A percentile compares a stretch with the other conserved stretches of the same genome.
These are phyloP conservation scores for Paragyromitra xinjiangensis DNA, from an alignment of 495 filamentous ascomycete genomes.

Conservation along the genomic window DNA sequence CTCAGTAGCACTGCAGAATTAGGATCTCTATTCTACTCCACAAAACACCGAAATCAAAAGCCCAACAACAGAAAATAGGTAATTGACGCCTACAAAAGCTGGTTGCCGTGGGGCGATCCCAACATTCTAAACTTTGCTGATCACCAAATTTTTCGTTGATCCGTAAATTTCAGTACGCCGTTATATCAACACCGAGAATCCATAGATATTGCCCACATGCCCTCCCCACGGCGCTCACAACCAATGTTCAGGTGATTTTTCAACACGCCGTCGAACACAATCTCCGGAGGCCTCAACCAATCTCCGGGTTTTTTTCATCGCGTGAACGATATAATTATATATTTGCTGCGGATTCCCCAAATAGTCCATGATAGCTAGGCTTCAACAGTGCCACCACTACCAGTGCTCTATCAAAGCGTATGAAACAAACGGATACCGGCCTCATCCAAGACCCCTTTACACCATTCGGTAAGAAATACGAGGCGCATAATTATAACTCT, in stretches of 20 bases:
- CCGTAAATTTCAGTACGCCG: no score
- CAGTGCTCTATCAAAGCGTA: constrained; percentile 6
- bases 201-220: constrained; percentile 15
- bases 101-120: no score
- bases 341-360: neutral
- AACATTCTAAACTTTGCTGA: no score
- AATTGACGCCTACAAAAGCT: no score
- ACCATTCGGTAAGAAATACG: constrained; percentile 16
- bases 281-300: constrained; percentile 18
- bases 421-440: constrained; percentile 28
- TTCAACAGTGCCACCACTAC: constrained; percentile 11
- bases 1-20: neutral
- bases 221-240: neutral
- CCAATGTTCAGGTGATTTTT: constrained; percentile 2
- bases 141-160: no score
- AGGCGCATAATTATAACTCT: neutral
- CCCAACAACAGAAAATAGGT: no score
- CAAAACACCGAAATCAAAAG: no score
- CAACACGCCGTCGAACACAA: constrained; percentile 5
- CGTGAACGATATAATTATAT: neutral
- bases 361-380: constrained; percentile 9
- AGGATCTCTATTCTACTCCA: neutral
- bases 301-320: neutral
- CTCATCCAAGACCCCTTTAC: neutral
- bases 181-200: neutral